Base-by-base conservation (phyloP, 257 asterid genomes). In the Solanum arcanum region DNA sequence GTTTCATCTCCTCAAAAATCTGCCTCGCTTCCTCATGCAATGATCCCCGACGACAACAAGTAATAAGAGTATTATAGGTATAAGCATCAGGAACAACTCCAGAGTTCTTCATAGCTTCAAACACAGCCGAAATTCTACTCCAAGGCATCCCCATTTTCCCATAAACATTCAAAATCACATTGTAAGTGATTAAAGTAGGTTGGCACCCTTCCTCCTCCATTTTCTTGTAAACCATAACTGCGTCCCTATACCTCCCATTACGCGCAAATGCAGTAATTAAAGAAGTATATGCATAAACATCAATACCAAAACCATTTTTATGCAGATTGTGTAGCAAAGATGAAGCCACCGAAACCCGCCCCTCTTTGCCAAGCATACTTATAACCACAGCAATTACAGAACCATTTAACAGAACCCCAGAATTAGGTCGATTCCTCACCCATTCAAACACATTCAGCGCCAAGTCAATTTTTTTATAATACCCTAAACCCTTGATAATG, bases 111-210 rank as follows among this genome's bases (percentile, higher is more conserved):
- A 97, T 95, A 49, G 92, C 91, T 25, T 95, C 93, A 42, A 94
- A 94, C 77, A 94, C 88, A 5, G 73, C 83, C 89, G 92, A 75
- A 37, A 97, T 92, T 83, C 92, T 91, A 89, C 90, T 92, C 99
- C 99, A 97, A 60, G 98, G 98, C 98, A 95, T 95, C 33, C 98
- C 98, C 98, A 97, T 97, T 91, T 97, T 97, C 69, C 99, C 98
- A 85, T 92, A 94, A 47, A 94, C 98, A 88, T 94, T 95, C 94
- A 97, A 80, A 59, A 97, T 90, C 85, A 95, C 98, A 90, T 97
- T 97, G 90, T 94, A 97, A 44, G 99, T 95, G 62, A 97, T 92
- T 90, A 97, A 91, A 86, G 95, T 94, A 78, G 99, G 98, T 35
- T 39, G 90, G 83, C 97, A 92, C 5, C 98, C 98, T 83, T 97